Conservation (phyloP, 2,329 filamentous ascomycete genomes). For the Aspergillus novoparasiticus region DNA sequence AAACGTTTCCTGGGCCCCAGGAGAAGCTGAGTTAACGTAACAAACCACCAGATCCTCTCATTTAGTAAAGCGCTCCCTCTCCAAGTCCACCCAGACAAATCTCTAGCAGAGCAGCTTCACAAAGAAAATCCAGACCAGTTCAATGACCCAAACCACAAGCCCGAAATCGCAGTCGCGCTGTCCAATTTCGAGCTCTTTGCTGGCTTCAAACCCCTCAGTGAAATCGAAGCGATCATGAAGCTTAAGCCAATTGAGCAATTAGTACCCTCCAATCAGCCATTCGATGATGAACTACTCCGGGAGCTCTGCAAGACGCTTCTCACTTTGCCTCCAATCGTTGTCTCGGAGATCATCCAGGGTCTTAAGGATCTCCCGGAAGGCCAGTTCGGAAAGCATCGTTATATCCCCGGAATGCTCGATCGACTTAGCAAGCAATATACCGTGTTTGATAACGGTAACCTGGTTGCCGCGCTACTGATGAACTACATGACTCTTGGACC, state of each 20-base stretch:
- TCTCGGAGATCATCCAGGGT: slow-evolving; percentile 56
- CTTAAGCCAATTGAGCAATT: slow-evolving; percentile 59
- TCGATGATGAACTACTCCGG: slow-evolving; percentile 62
- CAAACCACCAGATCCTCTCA: slow-evolving; percentile 60
- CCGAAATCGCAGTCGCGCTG: slow-evolving; percentile 74
- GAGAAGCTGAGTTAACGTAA: background rate
- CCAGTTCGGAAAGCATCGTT: slow-evolving; percentile 54
- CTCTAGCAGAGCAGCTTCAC: slow-evolving; percentile 66
- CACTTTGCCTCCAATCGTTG: slow-evolving; percentile 52
- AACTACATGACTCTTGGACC: slow-evolving; percentile 69
- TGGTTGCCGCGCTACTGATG: slow-evolving; percentile 73
- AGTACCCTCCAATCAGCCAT: slow-evolving; percentile 51
- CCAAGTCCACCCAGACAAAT: slow-evolving; percentile 74
- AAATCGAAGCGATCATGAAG: slow-evolving; percentile 61
- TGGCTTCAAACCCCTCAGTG: slow-evolving; percentile 68
- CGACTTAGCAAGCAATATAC: slow-evolving; percentile 67
- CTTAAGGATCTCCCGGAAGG: slow-evolving; percentile 53
- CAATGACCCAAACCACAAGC: slow-evolving; percentile 75
- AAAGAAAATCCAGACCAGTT: slow-evolving; percentile 65
- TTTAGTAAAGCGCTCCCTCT: slow-evolving; percentile 75
- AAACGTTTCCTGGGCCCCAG: background rate
- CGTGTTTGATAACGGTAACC: slow-evolving; percentile 63
- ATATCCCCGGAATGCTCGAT: slow-evolving; percentile 67
- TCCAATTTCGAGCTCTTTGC: slow-evolving; percentile 74
- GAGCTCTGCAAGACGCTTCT: slow-evolving; percentile 60